Base-by-base conservation (phyloP, 78 protist genomes). In the Goniomonas avonlea region DNA sequence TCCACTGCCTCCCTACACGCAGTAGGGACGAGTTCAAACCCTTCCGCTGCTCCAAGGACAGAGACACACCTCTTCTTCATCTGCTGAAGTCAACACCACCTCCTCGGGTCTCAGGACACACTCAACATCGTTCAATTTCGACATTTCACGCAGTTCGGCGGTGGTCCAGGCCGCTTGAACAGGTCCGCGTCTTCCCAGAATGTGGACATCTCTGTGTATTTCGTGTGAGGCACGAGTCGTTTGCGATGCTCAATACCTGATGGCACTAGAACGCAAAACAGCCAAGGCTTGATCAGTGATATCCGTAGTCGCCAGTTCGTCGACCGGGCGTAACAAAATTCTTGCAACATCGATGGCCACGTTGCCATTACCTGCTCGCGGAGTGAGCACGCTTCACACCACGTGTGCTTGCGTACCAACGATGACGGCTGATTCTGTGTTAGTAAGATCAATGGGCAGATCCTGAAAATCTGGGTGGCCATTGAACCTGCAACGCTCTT, bases 261-360 rank as follows among this genome's bases (percentile, higher is more conserved):
- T 48, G 5, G 58, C 17, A 8, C 17, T n/a, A 5, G 23, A 48
- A 5, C 17, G 23, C 3, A 48, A 5, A 48, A 5, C 32, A 5
- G 58, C 53, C 13, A n/a, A 11, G 23, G 85, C 88, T 0, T 1
- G 29, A 41, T 4, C 27, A 39, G 60, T 0, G 2, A 86, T 75
- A 82, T 86, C 91, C 0, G 86, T 71, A 3, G 0, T 2, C 18
- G 35, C 8, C n/a, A 82, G 79, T 11, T 29, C 38, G 35, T 37
- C 68, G 17, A 39, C 40, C 3, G 47, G 50, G n/a, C 59, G 0
- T 63, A 37, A 11, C 23, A 91, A 78, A 13, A 88, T 53, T 25
- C 92, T 82, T 5, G 89, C 94, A 23, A 27, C 3, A 53, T 91
- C 94, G 40, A 91, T 66, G 15, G 94, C 90, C 25, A 91, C 94